Evolutionary conservation across 495 filamentous ascomycete species (phyloP).

Genomic region (Daldinia childiae): DNA sequence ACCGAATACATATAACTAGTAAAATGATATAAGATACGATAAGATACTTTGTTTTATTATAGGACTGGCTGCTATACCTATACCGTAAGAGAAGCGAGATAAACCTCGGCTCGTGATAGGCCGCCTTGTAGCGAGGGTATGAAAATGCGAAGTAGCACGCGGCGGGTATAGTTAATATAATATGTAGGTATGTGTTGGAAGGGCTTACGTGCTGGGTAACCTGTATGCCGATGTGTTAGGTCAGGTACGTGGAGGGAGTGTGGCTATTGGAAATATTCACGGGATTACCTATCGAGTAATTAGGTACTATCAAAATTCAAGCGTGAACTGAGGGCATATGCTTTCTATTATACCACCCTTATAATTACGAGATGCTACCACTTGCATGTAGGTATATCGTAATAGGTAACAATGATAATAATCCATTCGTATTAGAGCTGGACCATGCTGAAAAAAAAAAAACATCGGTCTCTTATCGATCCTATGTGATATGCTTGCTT

Average conservation of each 20-base stretch:
- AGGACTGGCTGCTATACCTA: background rate
- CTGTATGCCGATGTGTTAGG: background rate
- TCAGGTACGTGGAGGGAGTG: background rate
- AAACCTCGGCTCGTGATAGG: background rate
- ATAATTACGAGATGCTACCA: background rate
- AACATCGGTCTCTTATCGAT: background rate
- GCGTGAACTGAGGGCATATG: background rate
- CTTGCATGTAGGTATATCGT: background rate
- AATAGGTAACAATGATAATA: background rate
- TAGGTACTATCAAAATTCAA: background rate
- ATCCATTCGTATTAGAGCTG: background rate
- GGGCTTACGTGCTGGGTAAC: background rate
- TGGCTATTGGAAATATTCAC: background rate
- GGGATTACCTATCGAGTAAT: background rate
- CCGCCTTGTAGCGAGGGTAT: background rate
- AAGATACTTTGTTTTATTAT: background rate
- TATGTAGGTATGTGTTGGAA: background rate
- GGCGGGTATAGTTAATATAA: too few relatives aligned
- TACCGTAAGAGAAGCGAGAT: background rate
- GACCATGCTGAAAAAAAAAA: background rate
- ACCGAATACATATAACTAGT: too few relatives aligned
- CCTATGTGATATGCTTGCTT: conserved; percentile 6
- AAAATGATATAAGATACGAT: too few relatives aligned
- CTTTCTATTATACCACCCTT: background rate
- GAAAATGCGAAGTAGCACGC: background rate